Conservation (phyloP, 208 protist genomes). For the Acanthamoeba triangularis region DNA sequence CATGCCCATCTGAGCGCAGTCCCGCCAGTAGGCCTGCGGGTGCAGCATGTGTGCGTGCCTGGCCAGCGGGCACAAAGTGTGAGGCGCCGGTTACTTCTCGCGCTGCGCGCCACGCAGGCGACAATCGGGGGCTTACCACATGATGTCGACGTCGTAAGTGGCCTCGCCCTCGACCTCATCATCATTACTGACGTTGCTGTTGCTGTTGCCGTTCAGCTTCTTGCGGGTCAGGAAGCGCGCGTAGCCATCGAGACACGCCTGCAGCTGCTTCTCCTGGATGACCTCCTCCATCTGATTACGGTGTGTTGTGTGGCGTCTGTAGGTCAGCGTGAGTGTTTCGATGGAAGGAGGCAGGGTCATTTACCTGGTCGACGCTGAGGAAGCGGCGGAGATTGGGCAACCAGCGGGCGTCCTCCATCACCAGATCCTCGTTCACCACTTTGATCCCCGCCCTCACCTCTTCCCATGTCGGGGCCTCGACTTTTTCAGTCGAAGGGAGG, state of each 20-base stretch:
- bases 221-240: conserved; percentile 73
- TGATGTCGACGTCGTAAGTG: not conserved
- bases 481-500: not conserved
- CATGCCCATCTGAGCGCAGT: not conserved
- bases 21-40: not conserved
- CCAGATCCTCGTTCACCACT: not conserved
- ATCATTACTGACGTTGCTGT: not conserved
- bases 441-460: not conserved
- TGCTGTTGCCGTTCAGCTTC: not conserved
- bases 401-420: not conserved
- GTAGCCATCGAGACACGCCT: conserved; percentile 94
- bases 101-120: no score
- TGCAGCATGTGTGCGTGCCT: not conserved
- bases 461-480: not conserved
- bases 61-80: no score
- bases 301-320: no score
- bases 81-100: no score
- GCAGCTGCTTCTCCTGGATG: not conserved
- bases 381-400: not conserved
- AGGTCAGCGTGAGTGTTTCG: no score
- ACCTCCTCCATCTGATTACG: not conserved
- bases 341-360: no score
- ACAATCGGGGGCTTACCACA: no score
- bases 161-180: not conserved
- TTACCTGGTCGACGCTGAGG: not conserved